A percentile compares a stretch with the other conserved stretches of the same genome.
phyloP scores from a whole-genome alignment of 345 rosid species.

The Zanthoxylum bungeanum region DNA sequence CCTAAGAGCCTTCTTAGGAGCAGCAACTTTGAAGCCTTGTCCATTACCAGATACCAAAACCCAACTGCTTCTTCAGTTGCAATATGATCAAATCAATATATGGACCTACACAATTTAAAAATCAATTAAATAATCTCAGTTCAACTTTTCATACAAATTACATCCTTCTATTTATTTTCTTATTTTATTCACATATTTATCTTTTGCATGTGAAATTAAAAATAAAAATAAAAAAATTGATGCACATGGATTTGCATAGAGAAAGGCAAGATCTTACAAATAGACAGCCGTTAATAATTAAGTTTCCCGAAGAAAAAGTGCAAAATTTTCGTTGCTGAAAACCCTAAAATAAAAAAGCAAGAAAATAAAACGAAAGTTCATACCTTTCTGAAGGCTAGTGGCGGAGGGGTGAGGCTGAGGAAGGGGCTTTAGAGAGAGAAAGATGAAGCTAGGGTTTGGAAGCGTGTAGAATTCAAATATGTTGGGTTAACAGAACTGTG shows the following conservation, averaged over 20 bases:
- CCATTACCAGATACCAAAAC: neutral
- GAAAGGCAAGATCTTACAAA: neutral
- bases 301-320: neutral
- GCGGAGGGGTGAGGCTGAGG: neutral
- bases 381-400: neutral
- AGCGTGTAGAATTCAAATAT: too few species aligned
- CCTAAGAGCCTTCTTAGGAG: constrained; percentile 32
- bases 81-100: neutral
- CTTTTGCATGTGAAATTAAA: neutral
- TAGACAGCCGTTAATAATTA: neutral
- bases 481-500: neutral
- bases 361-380: neutral
- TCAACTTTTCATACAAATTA: too few species aligned
- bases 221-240: neutral
- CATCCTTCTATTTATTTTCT: neutral
- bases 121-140: neutral
- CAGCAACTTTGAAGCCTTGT: constrained; percentile 45
- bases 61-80: neutral
- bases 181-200: neutral
- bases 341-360: neutral
- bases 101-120: neutral
- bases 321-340: neutral
- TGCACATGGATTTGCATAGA: neutral
- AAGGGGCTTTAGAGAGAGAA: neutral
- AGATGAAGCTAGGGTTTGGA: neutral